A percentile compares a stretch with the other conserved stretches of the same genome.
Conservation (phyloP, 2,329 filamentous ascomycete species). For the Paecilomyces variotii region DNA sequence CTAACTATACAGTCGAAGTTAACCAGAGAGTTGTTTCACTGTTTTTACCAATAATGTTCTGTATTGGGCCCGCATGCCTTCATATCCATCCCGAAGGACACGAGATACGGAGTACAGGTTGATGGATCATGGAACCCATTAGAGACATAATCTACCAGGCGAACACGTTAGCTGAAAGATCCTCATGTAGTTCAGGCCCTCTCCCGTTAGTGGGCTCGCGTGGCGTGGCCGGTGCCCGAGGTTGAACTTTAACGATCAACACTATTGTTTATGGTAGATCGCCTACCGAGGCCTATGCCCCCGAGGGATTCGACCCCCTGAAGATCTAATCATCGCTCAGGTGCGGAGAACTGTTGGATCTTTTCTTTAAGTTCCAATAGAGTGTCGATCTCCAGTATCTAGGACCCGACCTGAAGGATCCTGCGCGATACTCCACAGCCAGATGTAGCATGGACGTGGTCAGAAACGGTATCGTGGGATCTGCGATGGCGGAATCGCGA, state of each 20-base stretch:
- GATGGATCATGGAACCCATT: too few species aligned
- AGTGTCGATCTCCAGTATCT: not conserved
- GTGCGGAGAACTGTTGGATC: not conserved
- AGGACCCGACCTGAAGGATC: not conserved
- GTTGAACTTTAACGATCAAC: not conserved
- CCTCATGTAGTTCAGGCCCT: too few species aligned
- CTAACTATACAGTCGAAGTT: too few species aligned
- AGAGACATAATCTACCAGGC: too few species aligned
- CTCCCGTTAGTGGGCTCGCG: too few species aligned
- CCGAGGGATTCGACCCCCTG: not conserved
- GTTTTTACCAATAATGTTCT: too few species aligned
- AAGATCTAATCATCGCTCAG: not conserved
- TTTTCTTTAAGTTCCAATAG: not conserved
- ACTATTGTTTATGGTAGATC: not conserved
- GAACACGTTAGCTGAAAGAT: too few species aligned
- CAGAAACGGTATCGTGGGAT: not conserved
- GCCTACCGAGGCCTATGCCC: not conserved
- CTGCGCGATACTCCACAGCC: not conserved
- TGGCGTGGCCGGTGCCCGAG: not conserved
- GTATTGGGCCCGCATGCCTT: too few species aligned
- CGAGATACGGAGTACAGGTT: too few species aligned
- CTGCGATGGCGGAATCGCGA: not conserved
- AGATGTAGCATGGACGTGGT: too few species aligned
- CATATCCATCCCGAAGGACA: too few species aligned
- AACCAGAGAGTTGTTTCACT: too few species aligned